Percentiles rank a stretch among this genome's conserved stretches.
Evolutionary conservation across 768 basidiomycete species (phyloP).

Genomic region (Hirschioporus abietinus): DNA sequence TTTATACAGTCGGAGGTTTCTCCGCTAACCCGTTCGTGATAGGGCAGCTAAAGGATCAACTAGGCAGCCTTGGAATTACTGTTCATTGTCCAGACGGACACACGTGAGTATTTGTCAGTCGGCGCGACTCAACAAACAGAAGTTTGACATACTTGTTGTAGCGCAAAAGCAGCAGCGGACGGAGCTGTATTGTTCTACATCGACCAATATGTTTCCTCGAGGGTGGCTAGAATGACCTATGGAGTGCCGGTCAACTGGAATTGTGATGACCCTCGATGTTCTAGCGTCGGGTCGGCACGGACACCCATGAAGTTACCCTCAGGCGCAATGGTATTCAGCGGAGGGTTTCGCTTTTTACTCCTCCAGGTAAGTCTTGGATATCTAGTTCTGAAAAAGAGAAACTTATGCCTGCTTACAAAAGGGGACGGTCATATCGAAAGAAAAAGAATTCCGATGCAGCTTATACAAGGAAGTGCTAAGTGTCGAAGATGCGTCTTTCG

Average conservation of each 20-base stretch:
- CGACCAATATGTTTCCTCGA: slow-evolving; percentile 42
- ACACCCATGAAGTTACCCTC: neutral
- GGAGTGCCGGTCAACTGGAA: slow-evolving; percentile 25
- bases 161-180: slow-evolving; percentile 49
- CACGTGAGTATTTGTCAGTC: slow-evolving; percentile 33
- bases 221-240: slow-evolving; percentile 44
- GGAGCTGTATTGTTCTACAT: slow-evolving; percentile 39
- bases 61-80: slow-evolving; percentile 33
- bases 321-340: neutral
- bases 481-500: neutral
- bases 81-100: slow-evolving; percentile 50
- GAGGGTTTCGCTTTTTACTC: neutral
- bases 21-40: slow-evolving; percentile 47
- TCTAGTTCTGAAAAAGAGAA: neutral
- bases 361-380: neutral
- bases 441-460: neutral
- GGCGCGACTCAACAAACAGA: neutral
- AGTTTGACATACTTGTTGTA: slow-evolving; percentile 12
- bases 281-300: too few relatives aligned
- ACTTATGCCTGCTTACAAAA: neutral
- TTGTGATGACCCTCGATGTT: neutral
- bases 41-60: slow-evolving; percentile 31
- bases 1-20: slow-evolving; percentile 52
- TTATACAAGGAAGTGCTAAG: neutral
- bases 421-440: neutral